Conservation (phyloP, 495 filamentous ascomycete species). For the Penicillium daleae region DNA sequence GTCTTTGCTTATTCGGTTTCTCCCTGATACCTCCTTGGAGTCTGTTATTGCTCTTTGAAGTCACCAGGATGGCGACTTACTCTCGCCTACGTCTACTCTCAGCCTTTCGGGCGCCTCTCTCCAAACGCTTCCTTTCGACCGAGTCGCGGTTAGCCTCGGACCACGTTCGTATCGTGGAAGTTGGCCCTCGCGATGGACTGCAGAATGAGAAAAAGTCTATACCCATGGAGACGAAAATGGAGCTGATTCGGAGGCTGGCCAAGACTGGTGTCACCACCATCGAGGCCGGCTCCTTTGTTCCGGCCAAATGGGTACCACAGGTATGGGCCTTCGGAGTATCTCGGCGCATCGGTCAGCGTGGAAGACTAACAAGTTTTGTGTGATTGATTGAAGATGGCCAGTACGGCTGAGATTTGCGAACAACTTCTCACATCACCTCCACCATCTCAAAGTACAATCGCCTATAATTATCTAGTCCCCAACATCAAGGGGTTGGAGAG, state of each 20-base stretch:
- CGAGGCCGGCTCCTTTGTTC: slow-evolving; percentile 93
- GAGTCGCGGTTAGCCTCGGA: slow-evolving; percentile 55
- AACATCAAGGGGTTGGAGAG: slow-evolving; percentile 79
- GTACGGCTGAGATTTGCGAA: slow-evolving; percentile 80
- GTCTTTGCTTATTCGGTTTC: background rate
- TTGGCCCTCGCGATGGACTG: slow-evolving; percentile 90
- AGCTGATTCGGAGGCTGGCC: slow-evolving; percentile 79
- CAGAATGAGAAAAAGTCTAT: slow-evolving; percentile 94
- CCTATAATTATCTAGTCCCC: slow-evolving; percentile 92
- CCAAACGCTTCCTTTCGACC: slow-evolving; percentile 43
- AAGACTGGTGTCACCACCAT: slow-evolving; percentile 84
- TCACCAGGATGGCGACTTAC: slow-evolving; percentile 28
- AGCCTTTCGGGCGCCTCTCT: slow-evolving; percentile 34
- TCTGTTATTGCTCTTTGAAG: background rate
- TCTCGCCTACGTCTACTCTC: slow-evolving; percentile 36
- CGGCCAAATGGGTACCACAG: slow-evolving; percentile 98
- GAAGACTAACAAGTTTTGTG: slow-evolving; percentile 11
- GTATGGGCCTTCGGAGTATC: slow-evolving; percentile 47
- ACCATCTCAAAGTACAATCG: slow-evolving; percentile 63
- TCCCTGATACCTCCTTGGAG: background rate
- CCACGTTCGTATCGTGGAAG: slow-evolving; percentile 78
- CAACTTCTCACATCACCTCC: slow-evolving; percentile 67
- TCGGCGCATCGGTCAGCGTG: background rate
- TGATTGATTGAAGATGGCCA: slow-evolving; percentile 72
- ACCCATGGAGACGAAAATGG: slow-evolving; percentile 79